Base-by-base conservation (phyloP, 768 basidiomycete genomes). In the Mycena rosella region DNA sequence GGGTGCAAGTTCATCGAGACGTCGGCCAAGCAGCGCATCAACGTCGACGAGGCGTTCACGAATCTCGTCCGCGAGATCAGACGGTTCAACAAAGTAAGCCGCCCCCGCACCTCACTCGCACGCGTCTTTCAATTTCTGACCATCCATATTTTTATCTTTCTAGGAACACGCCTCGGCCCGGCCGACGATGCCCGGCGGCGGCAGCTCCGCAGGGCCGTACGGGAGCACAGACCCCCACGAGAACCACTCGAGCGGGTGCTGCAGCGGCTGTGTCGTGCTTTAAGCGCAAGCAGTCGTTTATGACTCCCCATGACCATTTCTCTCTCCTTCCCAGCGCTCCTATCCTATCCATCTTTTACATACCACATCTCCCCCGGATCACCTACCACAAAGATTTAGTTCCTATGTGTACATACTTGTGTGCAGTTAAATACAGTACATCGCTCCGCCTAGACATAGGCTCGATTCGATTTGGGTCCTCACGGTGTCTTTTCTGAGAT, bases 41-140 rank as follows among this genome's bases (percentile, higher is more conserved):
- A 98, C 74, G 96, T 99, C 61, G 96, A 98, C 72, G 95, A 98
- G 82, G 95, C 95, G 15, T 98, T 99, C 83, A 89, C 87, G 74
- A 92, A 92, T 69, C 91, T 99, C 72, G 96, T 99, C 32, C 90
- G 96, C 34, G 94, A 96, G 79, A 98, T 98, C 74, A 87, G 96
- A 76, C 91, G 91, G 78, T 96, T 95, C 78, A 98, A 96, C 85
- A 95, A 94, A 86, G 96, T 94, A 55, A 54, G 83, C 60, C 67
- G 3, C 53, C 26, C n/a, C n/a, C 38, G 38, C 34, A 7, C 34
- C 34, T 36, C 34, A n/a, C n/a, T n/a, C n/a, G n/a, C n/a, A n/a
- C n/a, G n/a, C n/a, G n/a, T n/a, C n/a, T n/a, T n/a, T n/a, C n/a
- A n/a, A n/a, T n/a, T n/a, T 9, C 48, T 27, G 44, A 18, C 49